These are phyloP conservation scores for Pichia sp. DNA, from an alignment of 1,139 yeast genomes.

Conservation along the genomic window DNA sequence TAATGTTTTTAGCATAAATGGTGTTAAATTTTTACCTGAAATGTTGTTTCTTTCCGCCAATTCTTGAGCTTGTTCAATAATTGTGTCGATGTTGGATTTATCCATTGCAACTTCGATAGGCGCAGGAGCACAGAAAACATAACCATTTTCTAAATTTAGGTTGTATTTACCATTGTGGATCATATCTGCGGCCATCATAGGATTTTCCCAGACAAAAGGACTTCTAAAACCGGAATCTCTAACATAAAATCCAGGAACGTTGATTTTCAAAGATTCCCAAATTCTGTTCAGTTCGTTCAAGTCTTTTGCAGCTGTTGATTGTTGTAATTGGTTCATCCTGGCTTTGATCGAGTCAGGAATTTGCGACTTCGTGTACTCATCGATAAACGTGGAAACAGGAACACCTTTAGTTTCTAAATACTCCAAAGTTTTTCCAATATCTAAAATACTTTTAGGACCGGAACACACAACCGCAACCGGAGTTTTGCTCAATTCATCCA, in stretches of 20 bases:
- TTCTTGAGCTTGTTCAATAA: slow-evolving; percentile 50
- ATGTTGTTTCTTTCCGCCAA: slow-evolving; percentile 51
- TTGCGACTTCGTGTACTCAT: slow-evolving; percentile 20
- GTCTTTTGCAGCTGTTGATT: neutral
- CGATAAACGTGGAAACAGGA: slow-evolving; percentile 34
- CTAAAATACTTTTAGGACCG: slow-evolving; percentile 84
- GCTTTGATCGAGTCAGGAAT: slow-evolving; percentile 11
- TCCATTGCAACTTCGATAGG: slow-evolving; percentile 57
- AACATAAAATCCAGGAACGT: slow-evolving; percentile 82
- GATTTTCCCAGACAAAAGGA: slow-evolving; percentile 52
- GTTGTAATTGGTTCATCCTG: neutral
- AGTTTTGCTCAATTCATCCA: slow-evolving; percentile 75
- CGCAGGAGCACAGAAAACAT: slow-evolving; percentile 76
- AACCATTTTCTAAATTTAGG: slow-evolving; percentile 57
- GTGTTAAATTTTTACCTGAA: slow-evolving; percentile 70
- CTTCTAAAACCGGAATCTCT: slow-evolving; percentile 67
- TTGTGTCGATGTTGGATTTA: slow-evolving; percentile 39
- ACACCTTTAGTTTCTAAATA: slow-evolving; percentile 85
- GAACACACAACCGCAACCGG: slow-evolving; percentile 86
- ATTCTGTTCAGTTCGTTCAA: slow-evolving; percentile 3
- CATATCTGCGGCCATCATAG: slow-evolving; percentile 53
- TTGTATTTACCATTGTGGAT: slow-evolving; percentile 41
- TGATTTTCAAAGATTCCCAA: slow-evolving; percentile 17
- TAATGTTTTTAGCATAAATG: slow-evolving; percentile 60
- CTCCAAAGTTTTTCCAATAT: slow-evolving; percentile 75